Percentiles rank a stretch among this genome's conserved stretches.
Conservation (phyloP, 805 yeast genomes). For the Yarrowia phangngaensis region DNA sequence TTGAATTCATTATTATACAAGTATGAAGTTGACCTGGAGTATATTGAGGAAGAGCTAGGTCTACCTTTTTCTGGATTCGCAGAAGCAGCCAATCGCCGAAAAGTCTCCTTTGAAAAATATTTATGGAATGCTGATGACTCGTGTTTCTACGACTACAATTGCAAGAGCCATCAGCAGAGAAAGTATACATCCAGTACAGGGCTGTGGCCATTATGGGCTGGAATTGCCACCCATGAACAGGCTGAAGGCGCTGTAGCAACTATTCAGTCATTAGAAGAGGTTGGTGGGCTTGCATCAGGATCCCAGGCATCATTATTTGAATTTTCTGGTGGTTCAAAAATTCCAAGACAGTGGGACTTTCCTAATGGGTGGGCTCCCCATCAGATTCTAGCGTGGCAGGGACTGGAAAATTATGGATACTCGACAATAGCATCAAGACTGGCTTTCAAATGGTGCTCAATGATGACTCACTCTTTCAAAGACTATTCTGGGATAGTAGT, state of each 20-base stretch:
- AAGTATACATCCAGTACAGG: slow-evolving; percentile 82
- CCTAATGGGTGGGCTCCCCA: slow-evolving; percentile 99
- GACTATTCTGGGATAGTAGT: slow-evolving; percentile 93
- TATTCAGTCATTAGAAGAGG: slow-evolving; percentile 55
- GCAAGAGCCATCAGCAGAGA: slow-evolving; percentile 52
- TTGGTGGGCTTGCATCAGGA: slow-evolving; percentile 87
- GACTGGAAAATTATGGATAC: slow-evolving; percentile 69
- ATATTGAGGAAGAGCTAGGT: slow-evolving; percentile 40
- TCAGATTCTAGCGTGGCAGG: slow-evolving; percentile 91
- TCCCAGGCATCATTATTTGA: slow-evolving; percentile 71
- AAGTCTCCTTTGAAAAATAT: slow-evolving; percentile 56
- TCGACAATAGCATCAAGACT: slow-evolving; percentile 61
- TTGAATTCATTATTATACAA: slow-evolving; percentile 80
- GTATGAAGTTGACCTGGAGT: slow-evolving; percentile 82
- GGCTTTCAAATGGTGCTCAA: slow-evolving; percentile 80
- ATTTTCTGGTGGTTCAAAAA: slow-evolving; percentile 57
- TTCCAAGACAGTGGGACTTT: slow-evolving; percentile 96
- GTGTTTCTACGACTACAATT: slow-evolving; percentile 79
- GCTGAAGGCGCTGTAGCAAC: slow-evolving; percentile 46
- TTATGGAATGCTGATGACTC: slow-evolving; percentile 81
- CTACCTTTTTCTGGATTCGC: slow-evolving; percentile 60
- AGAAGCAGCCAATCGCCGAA: slow-evolving; percentile 53
- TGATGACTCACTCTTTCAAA: slow-evolving; percentile 86
- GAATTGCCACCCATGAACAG: slow-evolving; percentile 60
- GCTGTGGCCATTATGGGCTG: slow-evolving; percentile 90